These are phyloP conservation scores for Echinosophora koreensis DNA, from an alignment of 306 rosid genomes.

Conservation along the genomic window DNA sequence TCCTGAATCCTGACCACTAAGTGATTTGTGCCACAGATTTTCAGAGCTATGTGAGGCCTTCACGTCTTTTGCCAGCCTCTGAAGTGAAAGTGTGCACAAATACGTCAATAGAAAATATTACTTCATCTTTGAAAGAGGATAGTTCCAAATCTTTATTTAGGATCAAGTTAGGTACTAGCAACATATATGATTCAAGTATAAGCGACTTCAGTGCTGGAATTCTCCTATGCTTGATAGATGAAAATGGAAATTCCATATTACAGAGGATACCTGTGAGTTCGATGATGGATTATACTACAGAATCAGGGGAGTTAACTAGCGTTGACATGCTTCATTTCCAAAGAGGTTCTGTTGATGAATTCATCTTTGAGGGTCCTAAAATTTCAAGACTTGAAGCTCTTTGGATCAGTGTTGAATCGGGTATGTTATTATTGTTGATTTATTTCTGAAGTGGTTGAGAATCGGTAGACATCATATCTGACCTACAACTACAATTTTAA, in stretches of 20 bases:
- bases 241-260: slow-evolving; percentile 75
- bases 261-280: slow-evolving; percentile 73
- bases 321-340: slow-evolving; percentile 64
- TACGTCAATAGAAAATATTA: slow-evolving; percentile 51
- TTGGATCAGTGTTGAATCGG: slow-evolving; percentile 92
- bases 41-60: slow-evolving; percentile 71
- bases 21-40: slow-evolving; percentile 61
- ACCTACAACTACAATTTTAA: slow-evolving; percentile 32
- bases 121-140: slow-evolving; percentile 55
- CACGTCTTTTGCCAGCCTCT: slow-evolving; percentile 67
- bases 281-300: slow-evolving; percentile 52
- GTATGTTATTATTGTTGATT: slow-evolving; percentile 53
- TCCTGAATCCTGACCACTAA: background rate
- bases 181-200: slow-evolving; percentile 69
- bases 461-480: slow-evolving; percentile 12
- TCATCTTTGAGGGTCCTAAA: slow-evolving; percentile 80
- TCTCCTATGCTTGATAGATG: slow-evolving; percentile 79
- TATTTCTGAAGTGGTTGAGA: slow-evolving; percentile 30
- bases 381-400: slow-evolving; percentile 66
- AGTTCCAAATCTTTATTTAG: slow-evolving; percentile 57
- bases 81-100: slow-evolving; percentile 64
- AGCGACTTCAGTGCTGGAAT: slow-evolving; percentile 74
- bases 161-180: slow-evolving; percentile 76
- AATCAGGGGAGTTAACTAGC: slow-evolving; percentile 46
- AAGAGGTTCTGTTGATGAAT: slow-evolving; percentile 79